Percentiles rank a stretch among this genome's conserved stretches.
These are phyloP conservation scores for Xylaria sp. DNA, from an alignment of 2,329 filamentous ascomycete genomes.

Conservation along the genomic window DNA sequence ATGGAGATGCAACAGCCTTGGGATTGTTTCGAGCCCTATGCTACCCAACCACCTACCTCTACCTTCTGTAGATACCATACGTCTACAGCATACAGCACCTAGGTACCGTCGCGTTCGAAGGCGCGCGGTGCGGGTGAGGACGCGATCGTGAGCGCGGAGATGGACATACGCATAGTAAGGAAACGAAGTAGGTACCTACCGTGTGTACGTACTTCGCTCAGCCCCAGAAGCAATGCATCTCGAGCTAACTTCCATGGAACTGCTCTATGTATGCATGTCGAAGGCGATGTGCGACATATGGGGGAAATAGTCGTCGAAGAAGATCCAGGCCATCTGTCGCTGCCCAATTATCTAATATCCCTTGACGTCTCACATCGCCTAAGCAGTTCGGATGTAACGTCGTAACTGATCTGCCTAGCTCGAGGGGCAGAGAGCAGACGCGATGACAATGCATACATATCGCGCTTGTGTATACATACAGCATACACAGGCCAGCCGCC, in stretches of 20 bases:
- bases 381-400: slow-evolving; percentile 7
- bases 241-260: background rate
- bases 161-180: background rate
- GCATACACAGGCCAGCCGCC: background rate
- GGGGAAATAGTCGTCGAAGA: background rate
- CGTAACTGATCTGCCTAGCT: background rate
- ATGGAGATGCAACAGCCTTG: slow-evolving; percentile 13
- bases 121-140: background rate
- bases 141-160: background rate
- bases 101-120: background rate
- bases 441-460: slow-evolving; percentile 7
- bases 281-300: slow-evolving; percentile 11
- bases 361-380: slow-evolving; percentile 7
- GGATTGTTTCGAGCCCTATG: background rate
- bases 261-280: background rate
- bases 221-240: slow-evolving; percentile 32
- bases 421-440: slow-evolving; percentile 1
- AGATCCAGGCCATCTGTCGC: background rate
- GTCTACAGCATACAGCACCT: no score
- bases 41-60: background rate
- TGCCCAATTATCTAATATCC: slow-evolving; percentile 11
- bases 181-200: no score
- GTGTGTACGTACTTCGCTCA: slow-evolving; percentile 10
- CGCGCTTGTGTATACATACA: background rate
- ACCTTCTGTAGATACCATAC: no score